Percentiles rank a stretch among this genome's conserved stretches.
These are phyloP conservation scores for Tuber magnatum DNA, from an alignment of 495 filamentous ascomycete genomes.

Conservation along the genomic window DNA sequence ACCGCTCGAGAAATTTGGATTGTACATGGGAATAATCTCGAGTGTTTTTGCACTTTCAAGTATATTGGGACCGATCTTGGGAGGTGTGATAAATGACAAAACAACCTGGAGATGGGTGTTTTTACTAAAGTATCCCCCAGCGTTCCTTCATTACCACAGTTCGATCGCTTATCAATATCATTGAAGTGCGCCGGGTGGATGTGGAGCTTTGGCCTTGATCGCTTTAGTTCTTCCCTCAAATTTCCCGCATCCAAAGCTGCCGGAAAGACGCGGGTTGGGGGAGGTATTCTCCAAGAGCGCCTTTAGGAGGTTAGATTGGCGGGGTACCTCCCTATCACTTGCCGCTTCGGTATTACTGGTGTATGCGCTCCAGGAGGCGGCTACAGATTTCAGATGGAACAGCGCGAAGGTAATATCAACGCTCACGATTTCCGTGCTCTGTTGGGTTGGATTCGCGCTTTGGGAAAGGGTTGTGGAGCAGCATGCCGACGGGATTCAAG, in stretches of 20 bases:
- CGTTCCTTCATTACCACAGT: neutral
- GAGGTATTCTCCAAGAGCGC: slow-evolving; percentile 8
- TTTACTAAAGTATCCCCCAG: slow-evolving; percentile 8
- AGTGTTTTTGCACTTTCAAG: slow-evolving; percentile 46
- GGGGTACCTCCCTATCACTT: slow-evolving; percentile 52
- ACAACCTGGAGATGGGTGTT: slow-evolving; percentile 17
- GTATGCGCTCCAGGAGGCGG: slow-evolving; percentile 54
- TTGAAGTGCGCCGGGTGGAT: slow-evolving; percentile 2
- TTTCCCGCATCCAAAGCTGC: neutral
- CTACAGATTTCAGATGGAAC: slow-evolving; percentile 47
- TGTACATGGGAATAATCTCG: slow-evolving; percentile 47
- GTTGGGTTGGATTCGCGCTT: too few relatives aligned
- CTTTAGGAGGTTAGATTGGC: slow-evolving; percentile 49
- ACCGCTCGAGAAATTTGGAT: slow-evolving; percentile 45
- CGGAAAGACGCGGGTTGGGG: neutral
- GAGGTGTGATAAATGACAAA: slow-evolving; percentile 43
- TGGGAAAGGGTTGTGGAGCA: too few relatives aligned
- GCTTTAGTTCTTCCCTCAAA: neutral
- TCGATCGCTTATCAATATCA: neutral
- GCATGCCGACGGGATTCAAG: too few relatives aligned
- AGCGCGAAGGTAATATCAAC: slow-evolving; percentile 46
- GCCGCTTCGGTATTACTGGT: slow-evolving; percentile 52
- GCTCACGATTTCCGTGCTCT: too few relatives aligned
- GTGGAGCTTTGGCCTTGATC: slow-evolving; percentile 4
- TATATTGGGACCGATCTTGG: slow-evolving; percentile 46